Evolutionary conservation across 768 basidiomycete genomes (phyloP).

Genomic region (Porphyrellus cyaneotinctus): DNA sequence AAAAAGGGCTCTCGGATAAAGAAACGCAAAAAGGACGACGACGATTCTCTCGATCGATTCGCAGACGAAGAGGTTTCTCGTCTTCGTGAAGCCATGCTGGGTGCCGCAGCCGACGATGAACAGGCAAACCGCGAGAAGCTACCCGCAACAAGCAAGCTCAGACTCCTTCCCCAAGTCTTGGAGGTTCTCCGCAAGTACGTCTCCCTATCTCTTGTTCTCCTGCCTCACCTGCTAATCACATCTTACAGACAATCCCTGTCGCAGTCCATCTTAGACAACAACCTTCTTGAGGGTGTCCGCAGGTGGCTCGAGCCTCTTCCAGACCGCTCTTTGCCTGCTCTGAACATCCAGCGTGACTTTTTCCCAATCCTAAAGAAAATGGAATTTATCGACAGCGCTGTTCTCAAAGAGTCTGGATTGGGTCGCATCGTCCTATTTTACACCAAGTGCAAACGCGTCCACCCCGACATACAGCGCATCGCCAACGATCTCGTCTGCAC

Average conservation of each 20-base stretch:
- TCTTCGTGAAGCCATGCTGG: slow-evolving; percentile 85
- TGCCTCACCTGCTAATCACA: background rate
- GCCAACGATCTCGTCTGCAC: slow-evolving; percentile 79
- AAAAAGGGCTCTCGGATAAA: slow-evolving; percentile 64
- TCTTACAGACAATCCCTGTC: slow-evolving; percentile 68
- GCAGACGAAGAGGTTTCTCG: slow-evolving; percentile 89
- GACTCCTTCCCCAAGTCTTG: slow-evolving; percentile 84
- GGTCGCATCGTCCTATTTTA: slow-evolving; percentile 93
- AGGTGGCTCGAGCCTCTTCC: slow-evolving; percentile 94
- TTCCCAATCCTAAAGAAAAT: slow-evolving; percentile 82
- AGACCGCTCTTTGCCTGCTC: slow-evolving; percentile 86
- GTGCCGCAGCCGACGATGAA: slow-evolving; percentile 81
- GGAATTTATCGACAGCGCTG: slow-evolving; percentile 86
- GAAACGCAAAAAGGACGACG: slow-evolving; percentile 73
- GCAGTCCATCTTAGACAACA: slow-evolving; percentile 93
- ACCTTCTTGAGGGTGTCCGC: slow-evolving; percentile 83
- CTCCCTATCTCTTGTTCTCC: background rate
- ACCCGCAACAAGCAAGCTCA: slow-evolving; percentile 83
- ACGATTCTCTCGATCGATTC: slow-evolving; percentile 78
- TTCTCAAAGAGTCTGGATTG: slow-evolving; percentile 86
- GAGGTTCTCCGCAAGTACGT: slow-evolving; percentile 87
- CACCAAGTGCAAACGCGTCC: slow-evolving; percentile 90
- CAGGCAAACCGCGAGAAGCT: slow-evolving; percentile 72
- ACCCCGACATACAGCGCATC: slow-evolving; percentile 71
- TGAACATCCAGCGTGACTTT: slow-evolving; percentile 93